Base-by-base conservation (phyloP, 2,329 filamentous ascomycete genomes). In the Fusarium succisae region DNA sequence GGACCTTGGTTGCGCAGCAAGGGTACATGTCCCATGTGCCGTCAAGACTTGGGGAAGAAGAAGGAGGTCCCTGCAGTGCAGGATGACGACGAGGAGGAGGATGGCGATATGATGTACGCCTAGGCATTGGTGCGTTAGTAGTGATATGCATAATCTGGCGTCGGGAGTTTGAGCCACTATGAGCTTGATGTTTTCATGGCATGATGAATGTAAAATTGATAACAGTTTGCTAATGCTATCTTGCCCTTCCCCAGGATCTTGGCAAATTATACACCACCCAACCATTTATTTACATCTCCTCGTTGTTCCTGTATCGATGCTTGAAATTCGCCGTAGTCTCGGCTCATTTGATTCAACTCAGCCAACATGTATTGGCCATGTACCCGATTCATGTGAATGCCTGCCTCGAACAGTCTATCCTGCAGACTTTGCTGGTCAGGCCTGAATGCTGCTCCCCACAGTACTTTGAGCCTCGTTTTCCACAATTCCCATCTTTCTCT, bases 1-100 rank as follows among this genome's bases (percentile, higher is more conserved):
- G 88, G 86, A 8, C 90, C 91, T 12, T 92, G 91, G 91, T 79
- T 92, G 79, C 83, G 87, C 79, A 86, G 88, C 76, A 91, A 92
- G 81, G 90, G 90, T 43, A 91, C 86, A 38, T 92, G 90, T 79
- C 90, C 90, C 44, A 84, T 92, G 83, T 91, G 90, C 80, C 83
- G 91, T 68, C 86, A 88, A 79, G 89, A 91, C 77, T 81, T 92
- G 81, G 86, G 84, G 38, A 86, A 87, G 84, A 90, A 89, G 84
- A 84, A 84, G 78, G 83, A 85, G 66, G 79, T 81, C n/a, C 82
- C 83, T 24, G 80, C 83, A 18, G 82, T 83, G 22, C 83, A 85
- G 35, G 86, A 87, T 3, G 86, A 87, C 6, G 84, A 84, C 0
- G 87, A 89, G 20, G 87, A 89, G 24, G 87, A 89, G 28, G 86